A percentile compares a stretch with the other conserved stretches of the same genome.
These are phyloP conservation scores for Alternaria incomplexa DNA, from an alignment of 2,329 filamentous ascomycete genomes.

Conservation along the genomic window DNA sequence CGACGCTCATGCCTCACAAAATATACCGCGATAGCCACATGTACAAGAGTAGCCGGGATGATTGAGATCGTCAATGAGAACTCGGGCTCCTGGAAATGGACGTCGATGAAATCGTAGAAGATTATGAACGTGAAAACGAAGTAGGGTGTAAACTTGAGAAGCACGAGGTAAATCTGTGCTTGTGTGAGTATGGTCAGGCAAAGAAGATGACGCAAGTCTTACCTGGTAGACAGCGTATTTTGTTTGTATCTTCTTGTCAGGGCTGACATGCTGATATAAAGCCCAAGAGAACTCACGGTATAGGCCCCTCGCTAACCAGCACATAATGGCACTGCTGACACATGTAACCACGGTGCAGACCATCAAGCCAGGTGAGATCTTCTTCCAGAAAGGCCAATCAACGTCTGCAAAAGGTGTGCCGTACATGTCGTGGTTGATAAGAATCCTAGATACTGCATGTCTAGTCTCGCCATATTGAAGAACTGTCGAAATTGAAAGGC, in stretches of 20 bases:
- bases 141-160: conserved; percentile 25
- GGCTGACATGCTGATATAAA: conserved; percentile 25
- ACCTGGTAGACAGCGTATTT: conserved; percentile 26
- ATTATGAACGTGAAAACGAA: conserved; percentile 30
- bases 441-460: neutral
- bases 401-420: conserved; percentile 21
- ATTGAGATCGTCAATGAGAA: conserved; percentile 31
- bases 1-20: conserved; percentile 18
- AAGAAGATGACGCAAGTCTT: neutral
- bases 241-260: conserved; percentile 10
- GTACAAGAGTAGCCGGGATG: conserved; percentile 25
- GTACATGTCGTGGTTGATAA: neutral
- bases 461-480: conserved; percentile 27
- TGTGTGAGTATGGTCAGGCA: neutral
- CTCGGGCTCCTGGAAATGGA: conserved; percentile 29
- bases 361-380: conserved; percentile 6
- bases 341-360: conserved; percentile 1
- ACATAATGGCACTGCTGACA: conserved; percentile 9
- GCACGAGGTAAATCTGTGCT: conserved; percentile 21
- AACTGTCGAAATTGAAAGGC: conserved; percentile 20
- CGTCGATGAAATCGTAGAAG: conserved; percentile 26
- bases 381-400: conserved; percentile 11
- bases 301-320: neutral
- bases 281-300: conserved; percentile 26
- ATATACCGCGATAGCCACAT: conserved; percentile 16